Percentiles rank a stretch among this genome's conserved stretches.
Conservation (phyloP, 495 filamentous ascomycete genomes). For the Podospora anserina region DNA sequence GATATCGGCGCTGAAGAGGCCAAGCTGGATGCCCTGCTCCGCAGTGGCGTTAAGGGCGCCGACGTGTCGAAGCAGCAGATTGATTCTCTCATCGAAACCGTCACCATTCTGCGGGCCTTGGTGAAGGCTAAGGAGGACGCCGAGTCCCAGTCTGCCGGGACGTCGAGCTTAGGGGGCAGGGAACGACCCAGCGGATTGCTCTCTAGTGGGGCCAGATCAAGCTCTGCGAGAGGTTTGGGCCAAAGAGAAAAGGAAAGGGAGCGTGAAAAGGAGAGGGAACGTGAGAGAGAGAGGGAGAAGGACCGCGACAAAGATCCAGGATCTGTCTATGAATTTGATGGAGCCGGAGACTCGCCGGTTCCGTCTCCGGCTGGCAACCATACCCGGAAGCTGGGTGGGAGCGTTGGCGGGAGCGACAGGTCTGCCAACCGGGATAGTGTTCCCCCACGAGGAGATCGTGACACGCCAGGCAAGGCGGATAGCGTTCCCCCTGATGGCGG, state of each 20-base stretch:
- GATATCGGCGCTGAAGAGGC: constrained; percentile 34
- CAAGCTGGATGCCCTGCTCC: constrained; percentile 40
- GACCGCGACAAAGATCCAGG: constrained; percentile 49
- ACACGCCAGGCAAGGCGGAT: constrained; percentile 45
- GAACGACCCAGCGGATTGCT: constrained; percentile 30
- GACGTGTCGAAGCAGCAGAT: constrained; percentile 38
- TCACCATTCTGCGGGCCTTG: constrained; percentile 44
- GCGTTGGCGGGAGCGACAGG: constrained; percentile 51
- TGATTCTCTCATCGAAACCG: constrained; percentile 42
- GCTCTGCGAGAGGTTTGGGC: constrained; percentile 31
- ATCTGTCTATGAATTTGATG: constrained; percentile 66
- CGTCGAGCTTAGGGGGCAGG: constrained; percentile 19
- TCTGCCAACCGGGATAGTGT: constrained; percentile 41
- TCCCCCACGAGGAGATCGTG: constrained; percentile 43
- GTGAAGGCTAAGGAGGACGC: constrained; percentile 57
- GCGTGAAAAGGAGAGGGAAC: constrained; percentile 20
- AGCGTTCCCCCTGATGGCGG: constrained; percentile 43
- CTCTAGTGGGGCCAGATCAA: constrained; percentile 25
- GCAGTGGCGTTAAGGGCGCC: constrained; percentile 43
- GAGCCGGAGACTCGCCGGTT: constrained; percentile 65
- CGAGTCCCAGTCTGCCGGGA: constrained; percentile 50
- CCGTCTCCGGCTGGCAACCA: constrained; percentile 55
- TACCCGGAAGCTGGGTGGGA: constrained; percentile 45
- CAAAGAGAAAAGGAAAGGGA: constrained; percentile 29
- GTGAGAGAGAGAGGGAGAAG: constrained; percentile 25